Evolutionary conservation across 768 basidiomycete species (phyloP).

Genomic region (Psilocybe azurescens): DNA sequence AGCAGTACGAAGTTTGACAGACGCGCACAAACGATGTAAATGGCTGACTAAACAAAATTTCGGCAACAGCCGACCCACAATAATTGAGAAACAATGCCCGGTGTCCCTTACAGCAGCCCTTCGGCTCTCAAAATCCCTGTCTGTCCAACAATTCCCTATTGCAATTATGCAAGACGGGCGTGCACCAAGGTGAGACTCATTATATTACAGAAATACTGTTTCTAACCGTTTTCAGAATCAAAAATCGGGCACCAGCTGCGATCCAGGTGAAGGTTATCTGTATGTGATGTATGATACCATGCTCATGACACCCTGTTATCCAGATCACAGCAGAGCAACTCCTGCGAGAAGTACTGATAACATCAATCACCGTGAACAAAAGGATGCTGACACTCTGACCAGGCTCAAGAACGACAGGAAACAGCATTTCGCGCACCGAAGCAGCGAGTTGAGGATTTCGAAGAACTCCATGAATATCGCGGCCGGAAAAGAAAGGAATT

Average conservation of each 20-base stretch:
- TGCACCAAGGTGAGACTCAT: constrained; percentile 64
- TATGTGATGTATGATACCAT: background rate
- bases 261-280: constrained; percentile 67
- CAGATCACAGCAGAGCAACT: constrained; percentile 99
- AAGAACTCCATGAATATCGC: constrained; percentile 82
- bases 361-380: background rate
- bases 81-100: background rate
- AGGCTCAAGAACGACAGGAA: constrained; percentile 99
- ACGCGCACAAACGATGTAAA: background rate
- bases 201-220: background rate
- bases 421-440: constrained; percentile 89
- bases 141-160: background rate
- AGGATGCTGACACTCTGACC: constrained; percentile 4
- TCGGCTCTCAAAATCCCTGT: background rate
- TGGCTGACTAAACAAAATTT: background rate
- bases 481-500: constrained; percentile 88
- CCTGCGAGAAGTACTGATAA: constrained; percentile 77
- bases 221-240: constrained; percentile 61
- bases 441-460: constrained; percentile 96
- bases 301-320: constrained; percentile 16
- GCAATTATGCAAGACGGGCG: constrained; percentile 76
- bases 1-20: too few species aligned
- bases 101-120: background rate
- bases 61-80: background rate
- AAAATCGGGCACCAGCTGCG: constrained; percentile 95